phyloP scores from a whole-genome alignment of 768 basidiomycete species.

The Phanerochaete carnosa region DNA sequence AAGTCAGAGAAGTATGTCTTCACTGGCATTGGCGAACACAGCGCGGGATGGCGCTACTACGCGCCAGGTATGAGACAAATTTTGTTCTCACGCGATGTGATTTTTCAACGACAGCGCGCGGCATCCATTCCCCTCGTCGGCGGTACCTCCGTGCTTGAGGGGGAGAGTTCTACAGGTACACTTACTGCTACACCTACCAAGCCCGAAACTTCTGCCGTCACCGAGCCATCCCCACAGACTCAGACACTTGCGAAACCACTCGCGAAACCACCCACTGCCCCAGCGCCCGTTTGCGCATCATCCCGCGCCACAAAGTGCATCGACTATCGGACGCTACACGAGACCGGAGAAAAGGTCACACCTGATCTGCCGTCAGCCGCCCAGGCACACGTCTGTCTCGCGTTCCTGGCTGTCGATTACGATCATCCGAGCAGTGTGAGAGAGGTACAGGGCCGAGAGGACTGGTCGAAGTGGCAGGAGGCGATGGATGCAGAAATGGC shows the following conservation, averaged over 20 bases:
- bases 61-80: not conserved
- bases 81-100: constrained; percentile 4
- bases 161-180: too few relatives aligned
- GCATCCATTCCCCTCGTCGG: not conserved
- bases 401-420: not conserved
- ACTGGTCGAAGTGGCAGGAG: constrained; percentile 14
- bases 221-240: too few relatives aligned
- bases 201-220: not conserved
- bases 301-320: not conserved
- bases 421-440: constrained; percentile 1
- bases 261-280: too few relatives aligned
- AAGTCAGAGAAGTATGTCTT: constrained; percentile 4
- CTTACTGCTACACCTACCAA: not conserved
- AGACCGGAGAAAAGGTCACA: not conserved
- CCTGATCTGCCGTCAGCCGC: not conserved
- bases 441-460: constrained; percentile 1
- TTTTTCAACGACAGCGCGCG: not conserved
- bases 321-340: constrained; percentile 1
- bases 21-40: not conserved
- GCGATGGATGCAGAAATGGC: constrained; percentile 16
- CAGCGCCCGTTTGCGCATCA: too few relatives aligned
- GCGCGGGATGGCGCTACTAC: constrained; percentile 4
- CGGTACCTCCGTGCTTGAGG: not conserved
- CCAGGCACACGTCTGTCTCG: not conserved
- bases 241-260: too few relatives aligned